Percentiles rank a stretch among this genome's conserved stretches.
phyloP scores from a whole-genome alignment of 2,329 filamentous ascomycete genomes.

The Thelonectria discophora region DNA sequence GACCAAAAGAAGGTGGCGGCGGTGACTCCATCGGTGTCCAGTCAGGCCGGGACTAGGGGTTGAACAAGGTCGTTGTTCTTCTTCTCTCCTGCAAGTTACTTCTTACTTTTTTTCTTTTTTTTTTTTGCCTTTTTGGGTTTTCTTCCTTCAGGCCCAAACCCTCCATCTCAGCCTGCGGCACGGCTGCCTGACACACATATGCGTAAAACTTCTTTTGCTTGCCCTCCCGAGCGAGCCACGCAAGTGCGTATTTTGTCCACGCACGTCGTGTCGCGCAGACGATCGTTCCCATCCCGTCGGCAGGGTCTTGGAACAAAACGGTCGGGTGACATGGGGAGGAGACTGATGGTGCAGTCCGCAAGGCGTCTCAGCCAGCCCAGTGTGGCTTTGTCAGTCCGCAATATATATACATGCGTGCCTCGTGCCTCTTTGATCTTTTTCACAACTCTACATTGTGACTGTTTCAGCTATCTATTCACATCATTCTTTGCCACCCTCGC shows the following conservation, averaged over 20 bases:
- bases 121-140: too few relatives aligned
- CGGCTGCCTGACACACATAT: too few relatives aligned
- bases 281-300: background rate
- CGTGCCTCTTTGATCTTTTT: constrained; percentile 2
- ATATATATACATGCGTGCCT: background rate
- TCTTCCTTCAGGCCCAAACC: too few relatives aligned
- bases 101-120: too few relatives aligned
- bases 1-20: too few relatives aligned
- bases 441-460: constrained; percentile 3
- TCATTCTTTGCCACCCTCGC: background rate
- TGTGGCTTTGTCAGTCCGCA: constrained; percentile 1
- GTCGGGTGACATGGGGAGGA: background rate
- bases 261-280: background rate
- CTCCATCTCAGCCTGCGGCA: too few relatives aligned
- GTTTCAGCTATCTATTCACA: background rate
- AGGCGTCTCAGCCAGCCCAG: background rate
- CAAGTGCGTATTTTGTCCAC: background rate
- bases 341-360: background rate
- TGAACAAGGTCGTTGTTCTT: background rate
- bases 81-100: too few relatives aligned
- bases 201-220: too few relatives aligned
- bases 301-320: background rate
- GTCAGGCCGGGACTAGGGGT: constrained; percentile 6
- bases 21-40: background rate
- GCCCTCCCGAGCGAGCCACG: background rate